Evolutionary conservation across 75 land plant genomes (phyloP).

Genomic region (Cryptomeria japonica): DNA sequence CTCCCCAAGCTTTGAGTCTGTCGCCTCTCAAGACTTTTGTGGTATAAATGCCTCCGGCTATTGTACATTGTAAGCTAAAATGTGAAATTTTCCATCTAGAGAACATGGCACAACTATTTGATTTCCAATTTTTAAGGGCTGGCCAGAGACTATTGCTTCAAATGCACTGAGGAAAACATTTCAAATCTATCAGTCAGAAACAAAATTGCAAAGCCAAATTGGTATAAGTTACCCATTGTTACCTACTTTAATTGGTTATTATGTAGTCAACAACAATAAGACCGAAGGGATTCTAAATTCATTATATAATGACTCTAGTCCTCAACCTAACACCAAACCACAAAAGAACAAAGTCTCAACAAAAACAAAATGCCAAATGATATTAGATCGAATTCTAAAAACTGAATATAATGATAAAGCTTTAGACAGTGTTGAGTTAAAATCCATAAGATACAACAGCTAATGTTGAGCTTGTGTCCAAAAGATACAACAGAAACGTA

Average conservation of each 20-base stretch:
- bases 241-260: background rate
- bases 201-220: background rate
- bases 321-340: background rate
- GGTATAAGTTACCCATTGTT: background rate
- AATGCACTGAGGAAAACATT: background rate
- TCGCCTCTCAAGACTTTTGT: background rate
- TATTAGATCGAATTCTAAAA: background rate
- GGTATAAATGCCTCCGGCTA: background rate
- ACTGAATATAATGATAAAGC: background rate
- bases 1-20: background rate
- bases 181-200: background rate
- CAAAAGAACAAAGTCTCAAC: background rate
- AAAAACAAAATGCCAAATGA: background rate
- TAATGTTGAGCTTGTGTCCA: background rate
- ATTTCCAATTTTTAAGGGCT: background rate
- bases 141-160: background rate
- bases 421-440: background rate
- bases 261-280: background rate
- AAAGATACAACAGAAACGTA: background rate
- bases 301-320: background rate
- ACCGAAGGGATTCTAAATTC: background rate
- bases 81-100: background rate
- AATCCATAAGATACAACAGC: background rate
- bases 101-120: background rate
- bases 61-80: background rate